These are phyloP conservation scores for Panus rudis DNA, from an alignment of 768 basidiomycete genomes.

Conservation along the genomic window DNA sequence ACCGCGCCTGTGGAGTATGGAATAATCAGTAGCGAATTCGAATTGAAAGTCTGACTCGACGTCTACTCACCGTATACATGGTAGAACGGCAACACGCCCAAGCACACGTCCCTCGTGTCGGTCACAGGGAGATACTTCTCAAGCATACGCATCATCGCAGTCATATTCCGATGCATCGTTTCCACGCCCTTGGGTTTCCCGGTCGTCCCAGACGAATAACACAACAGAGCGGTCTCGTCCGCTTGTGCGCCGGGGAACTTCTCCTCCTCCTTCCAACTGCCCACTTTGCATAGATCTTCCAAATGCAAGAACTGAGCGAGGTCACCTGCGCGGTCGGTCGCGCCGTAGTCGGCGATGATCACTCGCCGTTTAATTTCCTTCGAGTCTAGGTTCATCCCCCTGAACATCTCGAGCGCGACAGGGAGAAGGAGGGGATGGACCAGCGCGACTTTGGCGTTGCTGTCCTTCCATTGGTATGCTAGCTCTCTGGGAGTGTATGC, in stretches of 20 bases:
- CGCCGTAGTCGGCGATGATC: constrained; percentile 44
- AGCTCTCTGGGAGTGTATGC: constrained; percentile 64
- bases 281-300: constrained; percentile 44
- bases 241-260: constrained; percentile 45
- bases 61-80: constrained; percentile 38
- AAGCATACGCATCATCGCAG: constrained; percentile 46
- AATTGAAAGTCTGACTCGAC: not conserved
- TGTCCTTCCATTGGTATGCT: constrained; percentile 62
- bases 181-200: constrained; percentile 68
- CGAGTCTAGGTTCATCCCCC: constrained; percentile 36
- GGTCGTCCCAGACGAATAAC: constrained; percentile 64
- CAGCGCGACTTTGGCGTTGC: constrained; percentile 56
- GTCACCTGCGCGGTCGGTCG: constrained; percentile 11
- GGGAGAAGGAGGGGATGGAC: constrained; percentile 51
- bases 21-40: not conserved
- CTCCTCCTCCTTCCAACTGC: constrained; percentile 44
- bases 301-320: constrained; percentile 30
- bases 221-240: constrained; percentile 56
- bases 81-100: constrained; percentile 58
- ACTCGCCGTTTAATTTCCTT: constrained; percentile 39
- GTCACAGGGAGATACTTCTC: constrained; percentile 35
- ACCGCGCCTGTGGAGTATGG: constrained; percentile 39
- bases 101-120: constrained; percentile 35
- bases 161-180: constrained; percentile 63
- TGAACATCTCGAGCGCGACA: constrained; percentile 49